Evolutionary conservation across 2,329 filamentous ascomycete genomes (phyloP), one percentile per base, ranked within the genome.

Genomic region (Fusarium sp.): DNA sequence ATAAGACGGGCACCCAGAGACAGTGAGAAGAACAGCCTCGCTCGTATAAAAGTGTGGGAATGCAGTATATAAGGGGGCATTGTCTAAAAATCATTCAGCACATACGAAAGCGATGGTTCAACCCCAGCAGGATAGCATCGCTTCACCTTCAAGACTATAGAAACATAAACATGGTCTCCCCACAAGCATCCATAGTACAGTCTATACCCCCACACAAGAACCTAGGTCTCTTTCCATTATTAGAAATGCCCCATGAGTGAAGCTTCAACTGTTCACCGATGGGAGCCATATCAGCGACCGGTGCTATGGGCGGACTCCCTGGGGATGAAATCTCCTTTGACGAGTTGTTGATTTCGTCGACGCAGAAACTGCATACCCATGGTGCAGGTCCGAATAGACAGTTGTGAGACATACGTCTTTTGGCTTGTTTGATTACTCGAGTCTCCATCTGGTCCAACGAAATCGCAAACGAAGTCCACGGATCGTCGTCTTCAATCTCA

Each of bases 121-220:
- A 23, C 23, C 18, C 2, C 6, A 9, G 20, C 27, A 34, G 14
- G 14, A 6, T 41, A 10, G 13, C 14, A 41, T 41, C 5, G 23
- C 25, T 23, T n/a, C 5, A 5, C 30, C 20, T 10, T 37, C 23
- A 9, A 35, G 8, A 18, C 70, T 27, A 68, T 10, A 75, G 8
- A 14, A 74, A 56, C 66, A 75, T 75, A 14, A 74, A 75, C 62
- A 73, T 74, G 1, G 72, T 70, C 13, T 54, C 16, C 32, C 30
- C 37, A 41, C 72, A 74, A n/a, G 41, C 56, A 30, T 74, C 72
- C 3, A 73, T 41, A 7, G 57, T 23, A 48, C 64, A 74, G 1
- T 34, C 30, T n/a, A 75, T 30, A 13, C 18, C 62, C 6, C 59
- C 54, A 16, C 43, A 70, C 20, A 54, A 39, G 39, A 27, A 58